A percentile compares a stretch with the other conserved stretches of the same genome.
Conservation (phyloP, 495 filamentous ascomycete species). For the Haplographium delicatum region DNA sequence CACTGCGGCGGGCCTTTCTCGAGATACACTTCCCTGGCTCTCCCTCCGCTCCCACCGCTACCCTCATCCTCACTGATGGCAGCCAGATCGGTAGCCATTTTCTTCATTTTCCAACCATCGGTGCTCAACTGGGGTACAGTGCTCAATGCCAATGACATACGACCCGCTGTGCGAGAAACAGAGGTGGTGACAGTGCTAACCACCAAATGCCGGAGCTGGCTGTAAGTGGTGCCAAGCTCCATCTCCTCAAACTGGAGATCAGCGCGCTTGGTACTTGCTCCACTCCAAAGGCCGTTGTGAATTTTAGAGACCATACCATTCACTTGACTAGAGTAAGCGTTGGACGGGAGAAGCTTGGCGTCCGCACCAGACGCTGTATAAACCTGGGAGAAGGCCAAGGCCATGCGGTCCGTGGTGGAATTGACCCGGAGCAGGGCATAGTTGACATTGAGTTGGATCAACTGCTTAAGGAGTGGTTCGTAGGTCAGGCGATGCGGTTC, state of each 20-base stretch:
- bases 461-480: constrained; percentile 23
- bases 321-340: constrained; percentile 20
- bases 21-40: neutral
- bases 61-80: constrained; percentile 16
- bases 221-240: constrained; percentile 28
- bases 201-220: constrained; percentile 28
- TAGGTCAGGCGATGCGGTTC: constrained; percentile 32
- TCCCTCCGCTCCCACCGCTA: neutral
- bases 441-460: constrained; percentile 32
- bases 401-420: constrained; percentile 30
- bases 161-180: constrained; percentile 28
- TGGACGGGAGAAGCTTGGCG: constrained; percentile 19
- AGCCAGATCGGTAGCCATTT: constrained; percentile 6
- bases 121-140: constrained; percentile 1
- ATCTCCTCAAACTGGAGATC: constrained; percentile 27
- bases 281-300: too few relatives aligned
- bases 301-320: neutral
- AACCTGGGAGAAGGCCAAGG: constrained; percentile 22
- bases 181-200: constrained; percentile 30
- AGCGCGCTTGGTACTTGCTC: constrained; percentile 1
- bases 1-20: constrained; percentile 25
- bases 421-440: constrained; percentile 33
- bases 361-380: constrained; percentile 25
- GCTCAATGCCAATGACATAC: constrained; percentile 1
- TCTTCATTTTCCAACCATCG: neutral